Evolutionary conservation across 495 filamentous ascomycete species (phyloP).

Genomic region (Penicillium coprophilum): DNA sequence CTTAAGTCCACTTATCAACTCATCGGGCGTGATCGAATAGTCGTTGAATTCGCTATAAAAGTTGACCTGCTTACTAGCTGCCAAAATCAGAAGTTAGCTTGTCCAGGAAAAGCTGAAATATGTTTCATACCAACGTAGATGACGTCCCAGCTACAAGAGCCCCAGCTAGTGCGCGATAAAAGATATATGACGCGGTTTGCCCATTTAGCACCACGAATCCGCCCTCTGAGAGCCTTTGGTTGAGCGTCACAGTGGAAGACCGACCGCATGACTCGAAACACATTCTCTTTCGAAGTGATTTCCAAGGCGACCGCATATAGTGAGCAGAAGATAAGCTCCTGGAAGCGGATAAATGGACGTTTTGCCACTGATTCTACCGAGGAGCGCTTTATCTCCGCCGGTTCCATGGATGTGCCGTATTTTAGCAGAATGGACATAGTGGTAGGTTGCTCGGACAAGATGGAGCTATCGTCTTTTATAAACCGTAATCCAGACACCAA

Average conservation of each 20-base stretch:
- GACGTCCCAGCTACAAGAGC: slow-evolving; percentile 5
- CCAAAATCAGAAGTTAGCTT: neutral
- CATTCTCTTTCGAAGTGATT: neutral
- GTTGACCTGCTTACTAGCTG: neutral
- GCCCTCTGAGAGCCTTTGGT: neutral
- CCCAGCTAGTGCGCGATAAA: slow-evolving; percentile 6
- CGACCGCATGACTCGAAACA: slow-evolving; percentile 2
- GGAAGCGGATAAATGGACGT: slow-evolving; percentile 7
- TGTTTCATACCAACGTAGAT: slow-evolving; percentile 3
- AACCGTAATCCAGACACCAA: no score
- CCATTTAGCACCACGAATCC: slow-evolving; percentile 12
- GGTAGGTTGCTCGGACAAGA: no score
- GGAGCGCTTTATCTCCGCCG: no score
- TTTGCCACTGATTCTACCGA: neutral
- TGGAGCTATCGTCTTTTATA: no score
- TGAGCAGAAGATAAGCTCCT: slow-evolving; percentile 9
- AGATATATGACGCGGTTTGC: slow-evolving; percentile 4
- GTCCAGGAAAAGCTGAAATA: neutral
- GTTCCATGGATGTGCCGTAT: no score
- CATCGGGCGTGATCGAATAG: neutral
- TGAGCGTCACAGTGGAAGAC: neutral
- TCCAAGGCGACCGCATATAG: slow-evolving; percentile 1
- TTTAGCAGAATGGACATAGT: no score
- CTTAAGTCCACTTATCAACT: no score
- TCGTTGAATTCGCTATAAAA: neutral